Base-by-base conservation (phyloP, 23 red algal genomes). In the Agarophyton chilense region DNA sequence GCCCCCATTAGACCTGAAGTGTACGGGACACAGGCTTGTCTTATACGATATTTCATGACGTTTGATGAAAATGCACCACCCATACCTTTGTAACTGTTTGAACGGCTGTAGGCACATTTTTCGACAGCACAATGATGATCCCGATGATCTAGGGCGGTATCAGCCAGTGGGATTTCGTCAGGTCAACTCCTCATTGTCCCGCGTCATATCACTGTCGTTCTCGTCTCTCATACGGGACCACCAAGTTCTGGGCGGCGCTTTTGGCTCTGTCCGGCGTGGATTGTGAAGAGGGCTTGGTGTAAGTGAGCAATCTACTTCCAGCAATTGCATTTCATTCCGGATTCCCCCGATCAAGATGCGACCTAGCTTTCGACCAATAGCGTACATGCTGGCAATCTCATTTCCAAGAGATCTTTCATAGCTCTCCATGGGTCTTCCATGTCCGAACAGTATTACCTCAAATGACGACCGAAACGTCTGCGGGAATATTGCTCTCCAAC, bases 401-500 rank as follows among this genome's bases (percentile, higher is more conserved):
- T 58, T 29, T 24, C 58, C 32, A 10, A 55, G 19, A 14, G 43
- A n/a, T 40, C 51, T 61, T 58, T 55, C 51, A 18, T 55, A 80
- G 21, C 44, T 71, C 46, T 68, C 51, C 38, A 68, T 84, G 4
- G 55, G 31, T 25, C 49, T 53, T 38, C 62, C 80, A 29, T 53
- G 80, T 50, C 80, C 80, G 36, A 84, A 84, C 36, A 52, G 25
- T 10, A 84, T 22, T 44, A 71, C 80, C 26, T 61, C 50, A 29
- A 84, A 53, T 24, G 50, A 53, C 2, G 58, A n/a, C 38, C 41
- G 35, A 71, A 49, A 61, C 21, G 31, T 26, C 35, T 67, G 49
- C 6, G 80, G 80, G 36, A 68, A 51, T 50, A 84, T 44, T 14
- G 36, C 80, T 38, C 54, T 65, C 80, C 80, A 84, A 4, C 80